Conservation (phyloP, 306 rosid species). For the Vigna mungo region DNA sequence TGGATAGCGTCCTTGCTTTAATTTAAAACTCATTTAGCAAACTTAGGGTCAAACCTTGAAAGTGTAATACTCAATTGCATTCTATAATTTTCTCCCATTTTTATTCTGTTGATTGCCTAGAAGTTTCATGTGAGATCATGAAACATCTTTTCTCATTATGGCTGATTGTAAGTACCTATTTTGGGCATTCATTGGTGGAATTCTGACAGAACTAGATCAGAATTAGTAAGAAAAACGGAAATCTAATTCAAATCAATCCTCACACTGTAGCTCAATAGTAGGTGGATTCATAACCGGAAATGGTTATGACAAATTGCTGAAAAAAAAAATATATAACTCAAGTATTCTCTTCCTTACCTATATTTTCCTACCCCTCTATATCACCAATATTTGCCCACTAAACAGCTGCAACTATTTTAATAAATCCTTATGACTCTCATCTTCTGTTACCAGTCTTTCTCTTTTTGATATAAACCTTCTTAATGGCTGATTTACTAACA, state of each 20-base stretch:
- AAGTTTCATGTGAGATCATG: not conserved
- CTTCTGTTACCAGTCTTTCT: not conserved
- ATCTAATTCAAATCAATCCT: not conserved
- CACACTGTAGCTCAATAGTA: not conserved
- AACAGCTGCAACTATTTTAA: not conserved
- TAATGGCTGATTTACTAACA: not conserved
- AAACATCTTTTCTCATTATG: not conserved
- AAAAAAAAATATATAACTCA: not conserved
- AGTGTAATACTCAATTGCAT: not conserved
- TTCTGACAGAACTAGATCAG: not conserved
- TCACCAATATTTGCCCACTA: not conserved
- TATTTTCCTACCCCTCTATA: not conserved
- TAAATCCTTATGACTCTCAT: not conserved
- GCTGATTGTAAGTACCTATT: not conserved
- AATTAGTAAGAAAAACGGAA: not conserved
- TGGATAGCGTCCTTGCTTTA: not conserved
- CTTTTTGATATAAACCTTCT: not conserved
- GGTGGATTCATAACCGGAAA: not conserved
- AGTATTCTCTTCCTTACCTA: not conserved
- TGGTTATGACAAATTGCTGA: not conserved
- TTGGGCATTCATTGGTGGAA: not conserved
- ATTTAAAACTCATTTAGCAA: not conserved
- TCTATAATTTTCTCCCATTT: not conserved
- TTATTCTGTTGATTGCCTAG: not conserved
- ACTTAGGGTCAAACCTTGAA: not conserved